Conservation (phyloP, 805 yeast genomes). For the Spathaspora hagerdaliae region DNA sequence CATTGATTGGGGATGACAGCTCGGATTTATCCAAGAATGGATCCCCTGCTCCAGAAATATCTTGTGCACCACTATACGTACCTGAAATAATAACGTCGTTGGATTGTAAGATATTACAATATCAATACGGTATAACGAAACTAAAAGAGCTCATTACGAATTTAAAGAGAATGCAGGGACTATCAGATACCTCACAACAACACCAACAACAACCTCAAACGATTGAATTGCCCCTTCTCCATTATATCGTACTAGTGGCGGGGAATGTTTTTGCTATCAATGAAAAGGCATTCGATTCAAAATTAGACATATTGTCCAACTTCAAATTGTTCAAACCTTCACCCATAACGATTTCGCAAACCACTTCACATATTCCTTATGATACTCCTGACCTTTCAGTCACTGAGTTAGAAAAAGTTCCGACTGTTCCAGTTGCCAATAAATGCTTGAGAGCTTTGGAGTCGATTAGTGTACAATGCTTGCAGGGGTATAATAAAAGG, state of each 20-base stretch:
- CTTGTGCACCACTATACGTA: not conserved
- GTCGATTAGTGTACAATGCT: conserved; percentile 20
- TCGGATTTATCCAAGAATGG: too few species aligned
- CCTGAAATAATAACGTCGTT: conserved; percentile 5
- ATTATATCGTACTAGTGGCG: conserved; percentile 29
- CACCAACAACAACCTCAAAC: not conserved
- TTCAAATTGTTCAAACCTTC: conserved; percentile 23
- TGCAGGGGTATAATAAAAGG: conserved; percentile 37
- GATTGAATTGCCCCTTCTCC: conserved; percentile 23
- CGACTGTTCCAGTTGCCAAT: conserved; percentile 17
- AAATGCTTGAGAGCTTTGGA: conserved; percentile 27
- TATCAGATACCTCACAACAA: conserved; percentile 29
- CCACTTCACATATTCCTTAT: conserved; percentile 40
- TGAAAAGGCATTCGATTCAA: conserved; percentile 25
- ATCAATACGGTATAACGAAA: conserved; percentile 49
- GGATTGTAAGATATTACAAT: conserved; percentile 47
- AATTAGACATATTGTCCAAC: conserved; percentile 23
- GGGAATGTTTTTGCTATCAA: conserved; percentile 35
- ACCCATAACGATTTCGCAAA: conserved; percentile 21
- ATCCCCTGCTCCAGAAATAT: not conserved
- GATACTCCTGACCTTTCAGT: conserved; percentile 32
- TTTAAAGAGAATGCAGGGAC: conserved; percentile 18
- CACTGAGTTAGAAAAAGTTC: conserved; percentile 27
- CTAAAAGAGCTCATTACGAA: conserved; percentile 34
- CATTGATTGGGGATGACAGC: too few species aligned